Evolutionary conservation across 2,329 filamentous ascomycete species (phyloP).

Genomic region (Botrytis pseudocinerea): DNA sequence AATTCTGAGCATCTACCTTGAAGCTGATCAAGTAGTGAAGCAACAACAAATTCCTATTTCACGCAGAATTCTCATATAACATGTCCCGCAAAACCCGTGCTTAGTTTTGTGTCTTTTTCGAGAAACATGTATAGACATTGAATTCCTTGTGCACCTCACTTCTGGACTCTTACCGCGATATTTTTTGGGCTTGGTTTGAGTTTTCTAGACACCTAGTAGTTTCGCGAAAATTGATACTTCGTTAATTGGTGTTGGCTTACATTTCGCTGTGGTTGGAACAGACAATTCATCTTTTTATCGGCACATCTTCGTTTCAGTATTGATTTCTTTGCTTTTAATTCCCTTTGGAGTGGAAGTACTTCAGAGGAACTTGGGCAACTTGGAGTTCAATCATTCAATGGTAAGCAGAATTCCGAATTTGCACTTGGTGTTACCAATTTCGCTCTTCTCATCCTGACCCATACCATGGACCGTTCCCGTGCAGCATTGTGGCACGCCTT

Average conservation of each 20-base stretch:
- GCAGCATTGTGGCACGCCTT: background rate
- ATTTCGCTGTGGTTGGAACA: background rate
- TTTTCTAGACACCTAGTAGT: background rate
- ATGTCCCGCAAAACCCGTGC: background rate
- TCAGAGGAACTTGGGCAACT: background rate
- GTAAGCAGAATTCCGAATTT: background rate
- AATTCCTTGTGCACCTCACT: background rate
- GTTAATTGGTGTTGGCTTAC: background rate
- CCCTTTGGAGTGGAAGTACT: background rate
- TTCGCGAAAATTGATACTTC: background rate
- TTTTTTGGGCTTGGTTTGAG: background rate
- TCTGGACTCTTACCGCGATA: background rate
- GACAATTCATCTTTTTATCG: background rate
- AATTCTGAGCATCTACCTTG: background rate
- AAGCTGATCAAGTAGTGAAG: background rate
- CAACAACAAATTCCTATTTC: background rate
- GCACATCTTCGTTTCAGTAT: background rate
- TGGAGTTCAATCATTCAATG: background rate
- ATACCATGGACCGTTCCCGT: background rate
- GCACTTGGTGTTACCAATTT: background rate
- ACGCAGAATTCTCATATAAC: background rate
- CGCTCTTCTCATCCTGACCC: background rate
- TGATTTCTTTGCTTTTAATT: background rate
- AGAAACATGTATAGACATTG: background rate
- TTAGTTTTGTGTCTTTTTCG: background rate